Evolutionary conservation across 169 alveolate species (phyloP), one percentile per base, ranked within the genome.

Genomic region (Plasmodium chabaudi): DNA sequence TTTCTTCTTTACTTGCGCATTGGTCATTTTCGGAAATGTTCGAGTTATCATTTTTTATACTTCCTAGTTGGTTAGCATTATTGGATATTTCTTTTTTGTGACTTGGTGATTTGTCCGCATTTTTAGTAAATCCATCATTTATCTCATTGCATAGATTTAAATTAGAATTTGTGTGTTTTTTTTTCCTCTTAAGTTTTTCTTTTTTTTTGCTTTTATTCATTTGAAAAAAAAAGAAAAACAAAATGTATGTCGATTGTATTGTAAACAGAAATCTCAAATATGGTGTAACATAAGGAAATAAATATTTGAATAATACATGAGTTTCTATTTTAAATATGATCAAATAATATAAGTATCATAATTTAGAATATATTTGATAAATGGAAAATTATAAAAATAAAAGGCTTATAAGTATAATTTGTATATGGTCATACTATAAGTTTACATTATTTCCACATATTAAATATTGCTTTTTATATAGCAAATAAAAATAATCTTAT

Each of bases 131-230:
- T 2, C 3, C 39, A 53, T 71, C 69, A 49, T 71, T 60, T n/a
- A 49, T n/a, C 1, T 71, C 15, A 12, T 21, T 60, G 46, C 19
- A 51, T 71, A 17, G 34, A 71, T 71, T 71, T 13, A 42, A 71
- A 23, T 34, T 25, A 25, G 68, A 71, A 53, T 51, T 71, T 12
- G 49, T 71, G 5, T 17, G 49, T 15, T 19, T 71, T 71, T 71
- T 71, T 71, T 59, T 71, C 44, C 84, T 67, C 15, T 53, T 71
- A 25, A 34, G 61, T 51, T 71, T 71, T 53, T 71, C 55, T 67
- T 53, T 71, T 42, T 71, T 71, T 71, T 21, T 44, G 13, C 53
- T 71, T 53, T 23, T 71, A 67, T 27, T 53, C 84, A 71, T 71
- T 71, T 53, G 84, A 60, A 19, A 71, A 42, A 13, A 10, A 34